Conservation (phyloP, 73 alveolate species). For the Paramecium primaurelia region DNA sequence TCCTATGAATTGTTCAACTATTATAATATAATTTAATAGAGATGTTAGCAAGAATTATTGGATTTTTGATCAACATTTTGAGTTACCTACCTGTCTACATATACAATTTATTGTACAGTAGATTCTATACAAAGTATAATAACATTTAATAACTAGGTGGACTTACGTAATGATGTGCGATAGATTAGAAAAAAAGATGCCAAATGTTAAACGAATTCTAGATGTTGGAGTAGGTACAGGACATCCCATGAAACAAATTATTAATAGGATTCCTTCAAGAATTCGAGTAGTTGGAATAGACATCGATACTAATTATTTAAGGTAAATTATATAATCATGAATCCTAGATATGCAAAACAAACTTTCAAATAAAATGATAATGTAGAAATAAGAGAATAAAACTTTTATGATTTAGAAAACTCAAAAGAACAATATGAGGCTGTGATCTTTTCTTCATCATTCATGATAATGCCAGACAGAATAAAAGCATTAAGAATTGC, state of each 20-base stretch:
- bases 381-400: constrained; percentile 51
- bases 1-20: not conserved
- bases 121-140: constrained; percentile 31
- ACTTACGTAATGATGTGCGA: constrained; percentile 54
- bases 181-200: constrained; percentile 33
- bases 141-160: not conserved
- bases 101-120: constrained; percentile 45
- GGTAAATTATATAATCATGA: not conserved
- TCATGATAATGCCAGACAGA: constrained; percentile 65
- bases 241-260: constrained; percentile 52
- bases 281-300: constrained; percentile 59
- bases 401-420: constrained; percentile 49
- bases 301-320: constrained; percentile 56
- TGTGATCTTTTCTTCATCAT: constrained; percentile 55
- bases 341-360: constrained; percentile 44
- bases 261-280: constrained; percentile 36
- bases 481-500: constrained; percentile 57
- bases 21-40: not conserved
- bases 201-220: constrained; percentile 32
- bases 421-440: constrained; percentile 57
- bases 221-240: constrained; percentile 66
- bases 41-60: not conserved
- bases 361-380: constrained; percentile 46
- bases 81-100: constrained; percentile 55
- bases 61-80: not conserved